Base-by-base conservation (phyloP, 2,329 filamentous ascomycete genomes). In the Calonectria hongkongensis region DNA sequence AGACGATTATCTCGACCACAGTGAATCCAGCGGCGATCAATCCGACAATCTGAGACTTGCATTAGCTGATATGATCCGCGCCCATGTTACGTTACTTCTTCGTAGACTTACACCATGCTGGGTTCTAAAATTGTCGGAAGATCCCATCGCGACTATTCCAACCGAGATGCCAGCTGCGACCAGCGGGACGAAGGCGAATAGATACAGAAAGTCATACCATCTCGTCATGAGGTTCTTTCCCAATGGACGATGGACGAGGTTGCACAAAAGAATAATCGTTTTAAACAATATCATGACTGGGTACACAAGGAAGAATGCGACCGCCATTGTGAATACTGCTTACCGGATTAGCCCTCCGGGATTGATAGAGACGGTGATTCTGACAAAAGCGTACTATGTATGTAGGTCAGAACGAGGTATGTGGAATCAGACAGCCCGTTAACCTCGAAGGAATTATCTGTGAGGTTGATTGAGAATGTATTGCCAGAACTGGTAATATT, bases 251-350 rank as follows among this genome's bases (percentile, higher is more conserved):
- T 60, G n/a, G 2, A 60, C 54, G 7, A 60, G 33, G 13, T 60
- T 39, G 21, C 33, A 41, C 12, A 60, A 39, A 18, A 27, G 15
- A 18, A 60, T 39, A 25, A 60, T 1, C 13, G 33, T 60, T 28
- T 60, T 41, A 10, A 60, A 18, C 54, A 60, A 4, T 10, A 60
- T 7, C 54, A 60, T 60, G 15, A 41, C 15, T 13, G 54, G 54
- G 25, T 60, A 60, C 9, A 60, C 21, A 33, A 60, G 54, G 15
- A 60, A 60, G 15, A 60, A 60, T 12, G 54, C 54, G 21, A 60
- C 54, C 1, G 54, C 54, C n/a, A 39, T 41, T 6, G 54, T 60
- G 21, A 60, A 60, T 27, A 60, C 33, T 60, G 27, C 7, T 10
- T 21, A 9, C 6, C 27, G 12, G 9, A 33, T 60, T 10, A 60